These are phyloP conservation scores for Colletotrichum chlorophyti DNA, from an alignment of 2,329 filamentous ascomycete species.

Conservation along the genomic window DNA sequence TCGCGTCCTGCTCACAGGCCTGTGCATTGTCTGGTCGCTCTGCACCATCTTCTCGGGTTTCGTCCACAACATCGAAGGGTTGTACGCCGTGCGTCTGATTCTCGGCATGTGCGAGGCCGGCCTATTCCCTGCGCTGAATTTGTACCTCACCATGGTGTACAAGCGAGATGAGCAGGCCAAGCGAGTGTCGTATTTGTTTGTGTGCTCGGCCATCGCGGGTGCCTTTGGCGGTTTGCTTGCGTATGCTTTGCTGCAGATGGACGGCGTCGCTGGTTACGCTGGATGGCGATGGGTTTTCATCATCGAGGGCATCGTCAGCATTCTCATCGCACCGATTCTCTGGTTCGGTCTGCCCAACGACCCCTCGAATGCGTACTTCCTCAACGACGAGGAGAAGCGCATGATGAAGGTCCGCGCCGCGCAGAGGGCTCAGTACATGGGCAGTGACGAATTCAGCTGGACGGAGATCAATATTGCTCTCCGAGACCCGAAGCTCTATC, in stretches of 20 bases:
- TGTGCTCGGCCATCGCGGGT: constrained; percentile 56
- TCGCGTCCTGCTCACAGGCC: constrained; percentile 36
- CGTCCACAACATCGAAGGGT: constrained; percentile 45
- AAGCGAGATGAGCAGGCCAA: constrained; percentile 37
- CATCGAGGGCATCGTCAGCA: constrained; percentile 54
- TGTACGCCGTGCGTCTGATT: constrained; percentile 53
- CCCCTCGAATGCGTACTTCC: constrained; percentile 53
- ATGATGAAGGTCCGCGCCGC: constrained; percentile 56
- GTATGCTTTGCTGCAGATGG: constrained; percentile 53
- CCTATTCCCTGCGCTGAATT: constrained; percentile 54
- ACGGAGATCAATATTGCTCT: constrained; percentile 54
- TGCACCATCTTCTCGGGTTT: constrained; percentile 56
- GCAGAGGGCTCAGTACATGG: constrained; percentile 55
- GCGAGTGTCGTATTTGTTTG: constrained; percentile 48
- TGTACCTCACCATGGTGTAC: constrained; percentile 45
- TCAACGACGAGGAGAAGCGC: constrained; percentile 53
- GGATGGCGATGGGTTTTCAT: constrained; percentile 58
- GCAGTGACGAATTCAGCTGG: constrained; percentile 55
- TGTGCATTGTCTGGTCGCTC: constrained; percentile 52
- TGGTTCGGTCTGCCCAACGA: constrained; percentile 56
- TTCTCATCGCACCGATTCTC: constrained; percentile 48
- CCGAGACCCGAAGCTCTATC: constrained; percentile 57
- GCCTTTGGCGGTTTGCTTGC: constrained; percentile 50
- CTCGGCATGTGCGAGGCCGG: constrained; percentile 56
- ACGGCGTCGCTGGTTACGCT: constrained; percentile 43